Evolutionary conservation across 176 grass and related monocot genomes (phyloP).

Genomic region (Zoysia japonica): DNA sequence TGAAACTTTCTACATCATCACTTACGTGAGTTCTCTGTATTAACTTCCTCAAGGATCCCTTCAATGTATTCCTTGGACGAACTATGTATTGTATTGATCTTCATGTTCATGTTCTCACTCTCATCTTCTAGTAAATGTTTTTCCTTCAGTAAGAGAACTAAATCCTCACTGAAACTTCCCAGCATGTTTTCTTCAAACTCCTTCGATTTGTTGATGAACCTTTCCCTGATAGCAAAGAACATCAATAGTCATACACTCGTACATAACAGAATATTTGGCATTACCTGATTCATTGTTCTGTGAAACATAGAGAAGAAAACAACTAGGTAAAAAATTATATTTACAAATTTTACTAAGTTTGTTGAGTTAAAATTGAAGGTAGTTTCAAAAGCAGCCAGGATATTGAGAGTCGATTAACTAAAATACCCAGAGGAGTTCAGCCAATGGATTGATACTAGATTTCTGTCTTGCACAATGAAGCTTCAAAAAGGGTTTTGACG

Average conservation of each 20-base stretch:
- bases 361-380: not conserved
- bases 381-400: not conserved
- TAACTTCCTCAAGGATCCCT: slow-evolving; percentile 76
- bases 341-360: slow-evolving; percentile 3
- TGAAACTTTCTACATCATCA: slow-evolving; percentile 20
- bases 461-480: slow-evolving; percentile 2
- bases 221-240: slow-evolving; percentile 60
- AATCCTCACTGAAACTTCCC: slow-evolving; percentile 48
- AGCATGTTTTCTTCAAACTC: slow-evolving; percentile 54
- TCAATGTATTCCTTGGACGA: slow-evolving; percentile 74
- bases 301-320: not conserved
- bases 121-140: slow-evolving; percentile 68
- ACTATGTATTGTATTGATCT: slow-evolving; percentile 63
- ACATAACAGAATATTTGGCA: not conserved
- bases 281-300: slow-evolving; percentile 14
- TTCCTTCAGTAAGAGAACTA: slow-evolving; percentile 51
- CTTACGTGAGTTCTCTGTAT: slow-evolving; percentile 62
- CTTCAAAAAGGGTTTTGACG: not conserved
- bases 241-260: slow-evolving; percentile 20
- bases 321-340: slow-evolving; percentile 22
- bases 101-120: slow-evolving; percentile 48
- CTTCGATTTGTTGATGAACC: slow-evolving; percentile 57
- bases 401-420: not conserved
- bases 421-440: not conserved
- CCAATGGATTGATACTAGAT: slow-evolving; percentile 13